phyloP scores from a whole-genome alignment of 2,329 filamentous ascomycete genomes.

The Fonsecaea multimorphosa region DNA sequence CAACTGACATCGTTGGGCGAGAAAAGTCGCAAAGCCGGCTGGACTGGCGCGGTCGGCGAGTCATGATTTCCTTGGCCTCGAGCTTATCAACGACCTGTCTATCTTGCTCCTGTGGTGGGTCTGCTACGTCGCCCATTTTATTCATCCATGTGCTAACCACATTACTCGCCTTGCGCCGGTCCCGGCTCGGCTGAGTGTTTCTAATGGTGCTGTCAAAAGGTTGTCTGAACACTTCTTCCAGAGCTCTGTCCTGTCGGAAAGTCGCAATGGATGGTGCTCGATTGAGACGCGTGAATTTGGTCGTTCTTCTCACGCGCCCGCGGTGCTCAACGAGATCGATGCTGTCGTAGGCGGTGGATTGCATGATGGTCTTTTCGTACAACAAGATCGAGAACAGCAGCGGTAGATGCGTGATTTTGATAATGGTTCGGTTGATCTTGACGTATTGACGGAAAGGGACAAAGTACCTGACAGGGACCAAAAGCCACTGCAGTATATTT shows the following conservation, averaged over 20 bases:
- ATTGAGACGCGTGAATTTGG: slow-evolving; percentile 67
- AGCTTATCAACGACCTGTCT: slow-evolving; percentile 63
- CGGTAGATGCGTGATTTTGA: slow-evolving; percentile 89
- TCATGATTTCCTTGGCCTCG: slow-evolving; percentile 59
- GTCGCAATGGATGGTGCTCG: slow-evolving; percentile 87
- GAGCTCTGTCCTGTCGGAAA: slow-evolving; percentile 83
- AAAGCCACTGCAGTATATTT: slow-evolving; percentile 88
- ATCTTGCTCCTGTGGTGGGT: slow-evolving; percentile 66
- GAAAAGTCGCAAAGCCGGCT: slow-evolving; percentile 54
- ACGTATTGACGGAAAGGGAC: slow-evolving; percentile 84
- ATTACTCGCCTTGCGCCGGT: slow-evolving; percentile 75
- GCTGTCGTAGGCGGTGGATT: slow-evolving; percentile 76
- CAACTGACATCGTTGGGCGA: slow-evolving; percentile 58
- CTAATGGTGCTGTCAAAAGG: slow-evolving; percentile 70
- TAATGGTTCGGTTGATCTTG: slow-evolving; percentile 83
- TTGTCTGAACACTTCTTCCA: slow-evolving; percentile 87
- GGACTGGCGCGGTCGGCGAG: slow-evolving; percentile 53
- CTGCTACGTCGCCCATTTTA: slow-evolving; percentile 59
- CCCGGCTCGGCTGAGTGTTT: slow-evolving; percentile 65
- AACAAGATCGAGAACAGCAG: slow-evolving; percentile 83
- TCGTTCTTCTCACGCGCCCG: slow-evolving; percentile 57
- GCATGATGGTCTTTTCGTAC: slow-evolving; percentile 82
- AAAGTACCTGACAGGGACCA: slow-evolving; percentile 80
- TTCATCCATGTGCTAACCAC: slow-evolving; percentile 94
- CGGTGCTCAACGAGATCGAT: slow-evolving; percentile 82